phyloP scores from a whole-genome alignment of 2,329 filamentous ascomycete species.

The Microsporum ferrugineum region DNA sequence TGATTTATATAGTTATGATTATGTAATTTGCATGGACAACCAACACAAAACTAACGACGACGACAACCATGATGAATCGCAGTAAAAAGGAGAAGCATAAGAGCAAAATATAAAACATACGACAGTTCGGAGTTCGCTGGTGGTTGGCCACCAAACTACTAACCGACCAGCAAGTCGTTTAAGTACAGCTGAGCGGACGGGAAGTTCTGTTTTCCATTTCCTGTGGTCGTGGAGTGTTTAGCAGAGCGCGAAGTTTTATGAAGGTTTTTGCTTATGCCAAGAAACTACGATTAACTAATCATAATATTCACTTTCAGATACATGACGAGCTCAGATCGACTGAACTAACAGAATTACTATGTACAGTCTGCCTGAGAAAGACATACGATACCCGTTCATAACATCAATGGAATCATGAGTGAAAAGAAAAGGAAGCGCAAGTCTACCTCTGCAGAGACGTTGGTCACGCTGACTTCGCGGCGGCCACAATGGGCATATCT shows the following conservation, averaged over 20 bases:
- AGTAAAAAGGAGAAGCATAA: not conserved
- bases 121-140: conserved; percentile 37
- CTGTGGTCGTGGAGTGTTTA: conserved; percentile 29
- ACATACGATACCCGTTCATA: not conserved
- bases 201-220: conserved; percentile 40
- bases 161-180: conserved; percentile 39
- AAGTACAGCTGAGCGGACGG: conserved; percentile 40
- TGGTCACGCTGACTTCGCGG: conserved; percentile 27
- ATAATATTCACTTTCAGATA: too few species aligned
- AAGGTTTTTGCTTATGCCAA: too few species aligned
- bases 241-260: too few species aligned
- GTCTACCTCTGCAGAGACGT: not conserved
- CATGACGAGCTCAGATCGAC: too few species aligned
- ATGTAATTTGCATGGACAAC: not conserved
- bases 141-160: conserved; percentile 41
- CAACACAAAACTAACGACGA: not conserved
- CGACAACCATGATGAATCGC: not conserved
- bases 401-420: not conserved
- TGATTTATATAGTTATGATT: not conserved
- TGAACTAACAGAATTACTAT: too few species aligned
- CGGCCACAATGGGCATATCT: conserved; percentile 36
- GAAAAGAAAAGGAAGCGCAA: conserved; percentile 6
- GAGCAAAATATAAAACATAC: conserved; percentile 27
- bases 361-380: conserved; percentile 19
- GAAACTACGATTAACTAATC: too few species aligned